phyloP scores from a whole-genome alignment of 2,329 filamentous ascomycete species.

The Phyllosticta ampelicida region DNA sequence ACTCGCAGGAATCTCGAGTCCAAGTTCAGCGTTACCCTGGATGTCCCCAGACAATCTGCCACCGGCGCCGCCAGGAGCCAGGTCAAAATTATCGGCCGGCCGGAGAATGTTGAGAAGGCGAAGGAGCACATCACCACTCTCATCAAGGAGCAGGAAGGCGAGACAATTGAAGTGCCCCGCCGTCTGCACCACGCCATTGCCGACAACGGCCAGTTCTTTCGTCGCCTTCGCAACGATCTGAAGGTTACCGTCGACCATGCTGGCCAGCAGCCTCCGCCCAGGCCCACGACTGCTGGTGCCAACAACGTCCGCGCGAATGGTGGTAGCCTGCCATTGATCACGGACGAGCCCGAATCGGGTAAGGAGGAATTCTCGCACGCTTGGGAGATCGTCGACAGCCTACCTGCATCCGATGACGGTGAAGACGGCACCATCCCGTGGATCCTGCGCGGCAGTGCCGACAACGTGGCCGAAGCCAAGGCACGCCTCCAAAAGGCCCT shows the following conservation, averaged over 20 bases:
- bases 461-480: slow-evolving; percentile 74
- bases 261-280: slow-evolving; percentile 64
- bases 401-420: slow-evolving; percentile 41
- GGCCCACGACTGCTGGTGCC: slow-evolving; percentile 44
- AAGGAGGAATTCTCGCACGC: slow-evolving; percentile 56
- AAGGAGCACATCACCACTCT: slow-evolving; percentile 73
- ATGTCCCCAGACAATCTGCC: slow-evolving; percentile 69
- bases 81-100: slow-evolving; percentile 74
- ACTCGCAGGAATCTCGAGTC: slow-evolving; percentile 75
- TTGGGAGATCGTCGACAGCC: slow-evolving; percentile 70
- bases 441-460: slow-evolving; percentile 61
- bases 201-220: slow-evolving; percentile 90
- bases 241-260: slow-evolving; percentile 87
- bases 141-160: slow-evolving; percentile 77
- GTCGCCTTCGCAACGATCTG: slow-evolving; percentile 72
- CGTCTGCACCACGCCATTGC: slow-evolving; percentile 74
- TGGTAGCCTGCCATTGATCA: slow-evolving; percentile 74
- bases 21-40: slow-evolving; percentile 75
- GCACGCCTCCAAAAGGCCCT: slow-evolving; percentile 62
- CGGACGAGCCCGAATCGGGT: slow-evolving; percentile 58
- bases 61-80: slow-evolving; percentile 66
- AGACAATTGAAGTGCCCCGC: slow-evolving; percentile 74
- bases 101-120: slow-evolving; percentile 69
- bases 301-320: slow-evolving; percentile 40
- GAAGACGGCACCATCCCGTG: slow-evolving; percentile 61